phyloP scores from a whole-genome alignment of 768 basidiomycete species.

The Hirschioporus abietinus region DNA sequence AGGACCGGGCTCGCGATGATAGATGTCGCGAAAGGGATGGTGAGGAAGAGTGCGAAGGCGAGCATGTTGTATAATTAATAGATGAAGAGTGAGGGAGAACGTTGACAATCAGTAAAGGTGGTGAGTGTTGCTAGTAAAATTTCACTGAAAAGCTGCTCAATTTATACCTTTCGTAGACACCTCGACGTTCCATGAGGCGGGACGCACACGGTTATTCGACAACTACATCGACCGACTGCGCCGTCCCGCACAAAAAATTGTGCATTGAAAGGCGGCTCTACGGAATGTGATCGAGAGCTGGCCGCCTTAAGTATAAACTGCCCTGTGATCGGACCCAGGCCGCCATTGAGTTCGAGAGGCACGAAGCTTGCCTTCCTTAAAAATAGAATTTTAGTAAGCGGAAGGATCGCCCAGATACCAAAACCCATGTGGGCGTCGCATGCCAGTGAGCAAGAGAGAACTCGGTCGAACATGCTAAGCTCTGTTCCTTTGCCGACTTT shows the following conservation, averaged over 20 bases:
- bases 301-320: neutral
- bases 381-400: neutral
- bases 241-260: neutral
- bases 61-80: neutral
- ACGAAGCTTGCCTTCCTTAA: neutral
- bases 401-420: neutral
- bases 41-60: slow-evolving; percentile 14
- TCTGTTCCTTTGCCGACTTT: too few relatives aligned
- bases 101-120: neutral
- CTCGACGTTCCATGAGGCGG: neutral
- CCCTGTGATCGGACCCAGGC: too few relatives aligned
- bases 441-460: neutral
- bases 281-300: too few relatives aligned
- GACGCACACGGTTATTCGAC: neutral
- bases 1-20: slow-evolving; percentile 24
- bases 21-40: slow-evolving; percentile 23
- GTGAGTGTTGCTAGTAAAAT: neutral
- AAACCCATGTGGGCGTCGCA: neutral
- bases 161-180: neutral
- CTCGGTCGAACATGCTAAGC: neutral
- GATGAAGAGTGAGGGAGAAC: too few relatives aligned
- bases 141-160: neutral
- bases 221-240: neutral
- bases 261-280: neutral
- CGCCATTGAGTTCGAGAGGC: neutral